Evolutionary conservation across 768 basidiomycete species (phyloP), one percentile per base, ranked within the genome.

Genomic region (Kockovaella imperatae): DNA sequence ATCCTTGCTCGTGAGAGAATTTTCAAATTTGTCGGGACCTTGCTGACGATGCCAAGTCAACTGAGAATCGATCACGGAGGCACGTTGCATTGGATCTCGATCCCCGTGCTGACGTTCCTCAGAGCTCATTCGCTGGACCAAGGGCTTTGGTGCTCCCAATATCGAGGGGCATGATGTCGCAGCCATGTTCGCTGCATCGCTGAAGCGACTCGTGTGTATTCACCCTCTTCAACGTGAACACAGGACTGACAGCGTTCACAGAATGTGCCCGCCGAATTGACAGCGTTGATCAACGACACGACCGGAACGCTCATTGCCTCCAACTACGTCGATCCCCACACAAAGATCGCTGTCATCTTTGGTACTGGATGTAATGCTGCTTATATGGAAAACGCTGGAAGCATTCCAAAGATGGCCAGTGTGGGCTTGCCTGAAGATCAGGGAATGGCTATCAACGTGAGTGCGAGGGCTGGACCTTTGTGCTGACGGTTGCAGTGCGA

Each of bases 281-380:
- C 83, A 7, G 88, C 91, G 1, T 74, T 96, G 21, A 95, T 96
- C 72, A 96, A 96, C 68, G 95, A 99, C 72, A 97, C 95, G 0
- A 99, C 95, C 3, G 95, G 95, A 23, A 93, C 93, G 2, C 79
- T 99, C 23, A 90, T 99, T 60, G 95, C 95, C 10, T 95, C 91
- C 1, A 83, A 86, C 73, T 99, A 99, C 60, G 90, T 96, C 54
- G 87, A 87, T 67, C 84, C 88, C 0, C 75, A 67, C 60, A 91
- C 93, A 31, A 86, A 86, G 68, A 91, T 96, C 60, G 95, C 88
- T 1, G 84, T 86, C 64, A 97, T 99, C 62, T 93, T 97, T 62
- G 95, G 95, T 31, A 99, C 95, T 5, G 95, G 95, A 0, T 96
- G 91, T 69, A 97, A 97, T 68, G 93, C 93, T 0, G 93, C 93